A percentile compares a stretch with the other conserved stretches of the same genome.
Conservation (phyloP, 495 filamentous ascomycete genomes). For the Penicillium dipodomyicola region DNA sequence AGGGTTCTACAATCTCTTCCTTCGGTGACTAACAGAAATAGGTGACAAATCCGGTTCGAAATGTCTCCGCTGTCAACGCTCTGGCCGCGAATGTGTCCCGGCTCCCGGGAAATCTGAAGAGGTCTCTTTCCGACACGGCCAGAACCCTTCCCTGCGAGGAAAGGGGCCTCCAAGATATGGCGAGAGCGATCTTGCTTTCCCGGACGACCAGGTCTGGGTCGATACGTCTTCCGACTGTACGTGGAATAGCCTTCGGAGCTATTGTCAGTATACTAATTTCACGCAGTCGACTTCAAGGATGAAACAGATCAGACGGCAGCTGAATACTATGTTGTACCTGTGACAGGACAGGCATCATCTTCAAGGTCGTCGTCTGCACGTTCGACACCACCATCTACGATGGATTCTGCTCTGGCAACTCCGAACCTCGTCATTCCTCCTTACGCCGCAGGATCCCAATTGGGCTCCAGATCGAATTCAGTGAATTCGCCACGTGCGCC, state of each 20-base stretch:
- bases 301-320: conserved; percentile 44
- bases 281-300: conserved; percentile 41
- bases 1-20: not conserved
- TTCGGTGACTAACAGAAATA: conserved; percentile 10
- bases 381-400: conserved; percentile 29
- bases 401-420: conserved; percentile 23
- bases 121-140: conserved; percentile 45
- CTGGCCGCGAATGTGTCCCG: conserved; percentile 43
- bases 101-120: conserved; percentile 42
- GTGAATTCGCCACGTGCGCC: conserved; percentile 21
- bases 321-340: conserved; percentile 39
- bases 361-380: conserved; percentile 29
- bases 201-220: conserved; percentile 41
- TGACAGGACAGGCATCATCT: conserved; percentile 18
- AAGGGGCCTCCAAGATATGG: conserved; percentile 45
- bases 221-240: conserved; percentile 33
- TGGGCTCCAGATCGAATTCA: conserved; percentile 21
- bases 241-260: conserved; percentile 6
- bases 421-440: conserved; percentile 15
- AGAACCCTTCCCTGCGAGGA: conserved; percentile 42
- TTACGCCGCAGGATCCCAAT: conserved; percentile 18
- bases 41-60: conserved; percentile 44
- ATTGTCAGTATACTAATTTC: not conserved
- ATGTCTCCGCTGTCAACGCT: conserved; percentile 45
- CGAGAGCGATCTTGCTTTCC: conserved; percentile 42